Evolutionary conservation across 805 yeast species (phyloP).

Genomic region (Kuraishia borneana): DNA sequence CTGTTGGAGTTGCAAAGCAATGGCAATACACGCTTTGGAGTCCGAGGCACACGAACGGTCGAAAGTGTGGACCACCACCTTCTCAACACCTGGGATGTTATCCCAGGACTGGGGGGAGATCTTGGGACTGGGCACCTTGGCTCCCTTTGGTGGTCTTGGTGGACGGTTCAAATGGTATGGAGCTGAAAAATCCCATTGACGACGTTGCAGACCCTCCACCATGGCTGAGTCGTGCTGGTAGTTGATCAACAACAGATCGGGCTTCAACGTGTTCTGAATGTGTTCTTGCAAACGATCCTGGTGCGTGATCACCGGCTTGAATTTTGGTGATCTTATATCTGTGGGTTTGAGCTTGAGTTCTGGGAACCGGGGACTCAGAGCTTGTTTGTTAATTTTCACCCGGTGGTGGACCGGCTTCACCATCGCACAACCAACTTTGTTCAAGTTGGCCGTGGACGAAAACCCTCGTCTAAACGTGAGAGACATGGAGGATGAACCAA

Average conservation of each 20-base stretch:
- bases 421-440: constrained; percentile 52
- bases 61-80: constrained; percentile 67
- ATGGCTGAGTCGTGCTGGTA: constrained; percentile 55
- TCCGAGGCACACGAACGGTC: constrained; percentile 62
- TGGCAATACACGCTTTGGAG: constrained; percentile 63
- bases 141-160: constrained; percentile 64
- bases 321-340: constrained; percentile 74
- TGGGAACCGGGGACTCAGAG: constrained; percentile 65
- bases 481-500: too few relatives aligned
- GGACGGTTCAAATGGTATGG: constrained; percentile 87
- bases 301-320: constrained; percentile 59
- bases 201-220: constrained; percentile 54
- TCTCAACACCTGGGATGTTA: constrained; percentile 62
- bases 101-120: constrained; percentile 52
- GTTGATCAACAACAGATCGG: constrained; percentile 69
- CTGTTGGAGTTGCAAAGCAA: constrained; percentile 76
- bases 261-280: constrained; percentile 58
- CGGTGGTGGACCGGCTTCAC: constrained; percentile 90
- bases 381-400: constrained; percentile 62
- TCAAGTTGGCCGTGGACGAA: constrained; percentile 20
- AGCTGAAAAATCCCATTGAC: constrained; percentile 80
- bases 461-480: too few relatives aligned
- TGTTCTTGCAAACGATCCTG: constrained; percentile 76
- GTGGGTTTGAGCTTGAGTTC: constrained; percentile 54
- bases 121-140: constrained; percentile 63